Evolutionary conservation across 257 asterid species (phyloP).

Genomic region (Knoxia roxburghii): DNA sequence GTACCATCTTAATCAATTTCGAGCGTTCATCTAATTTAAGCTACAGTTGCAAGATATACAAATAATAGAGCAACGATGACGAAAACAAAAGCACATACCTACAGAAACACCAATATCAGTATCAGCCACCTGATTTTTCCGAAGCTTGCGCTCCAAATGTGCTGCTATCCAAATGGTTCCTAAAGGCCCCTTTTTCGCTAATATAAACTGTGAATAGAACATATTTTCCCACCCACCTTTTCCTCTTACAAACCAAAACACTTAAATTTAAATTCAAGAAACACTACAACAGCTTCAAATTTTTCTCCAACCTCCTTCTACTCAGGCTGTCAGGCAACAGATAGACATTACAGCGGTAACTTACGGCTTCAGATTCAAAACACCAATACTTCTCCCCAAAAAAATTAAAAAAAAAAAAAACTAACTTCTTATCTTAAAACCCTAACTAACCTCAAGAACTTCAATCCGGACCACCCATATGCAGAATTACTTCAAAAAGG

Average conservation of each 20-base stretch:
- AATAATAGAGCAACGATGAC: neutral
- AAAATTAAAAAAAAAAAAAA: too few relatives aligned
- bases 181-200: slow-evolving; percentile 96
- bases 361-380: slow-evolving; percentile 3
- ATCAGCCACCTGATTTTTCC: slow-evolving; percentile 98
- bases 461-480: slow-evolving; percentile 20
- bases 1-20: neutral
- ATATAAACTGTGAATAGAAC: slow-evolving; percentile 94
- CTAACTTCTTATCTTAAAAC: neutral
- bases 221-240: slow-evolving; percentile 30
- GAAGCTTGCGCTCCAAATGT: slow-evolving; percentile 90
- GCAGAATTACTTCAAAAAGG: slow-evolving; percentile 10
- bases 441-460: slow-evolving; percentile 5
- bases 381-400: neutral
- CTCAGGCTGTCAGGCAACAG: neutral
- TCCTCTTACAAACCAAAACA: neutral
- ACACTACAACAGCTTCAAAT: neutral
- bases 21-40: neutral
- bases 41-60: neutral
- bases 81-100: slow-evolving; percentile 47
- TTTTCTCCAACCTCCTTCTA: neutral
- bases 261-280: slow-evolving; percentile 2
- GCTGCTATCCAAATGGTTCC: slow-evolving; percentile 99
- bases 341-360: slow-evolving; percentile 1
- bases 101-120: slow-evolving; percentile 96